phyloP scores from a whole-genome alignment of 495 filamentous ascomycete species.

The Trypethelium eluteriae region DNA sequence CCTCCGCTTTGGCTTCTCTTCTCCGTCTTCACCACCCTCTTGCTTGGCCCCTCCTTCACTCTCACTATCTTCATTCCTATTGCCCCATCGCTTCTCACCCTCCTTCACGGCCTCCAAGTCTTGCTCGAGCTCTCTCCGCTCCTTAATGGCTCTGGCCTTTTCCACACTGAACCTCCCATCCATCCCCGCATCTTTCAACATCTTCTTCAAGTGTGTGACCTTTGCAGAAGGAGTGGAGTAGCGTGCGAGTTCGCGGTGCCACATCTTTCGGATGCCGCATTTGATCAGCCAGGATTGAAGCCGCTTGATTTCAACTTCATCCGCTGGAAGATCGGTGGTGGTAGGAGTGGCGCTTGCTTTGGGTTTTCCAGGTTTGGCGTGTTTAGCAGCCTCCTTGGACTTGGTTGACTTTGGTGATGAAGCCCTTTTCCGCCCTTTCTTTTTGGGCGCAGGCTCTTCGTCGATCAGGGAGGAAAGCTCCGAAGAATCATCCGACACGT shows the following conservation, averaged over 20 bases:
- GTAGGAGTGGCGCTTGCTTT: slow-evolving; percentile 30
- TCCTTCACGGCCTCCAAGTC: slow-evolving; percentile 78
- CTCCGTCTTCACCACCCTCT: slow-evolving; percentile 38
- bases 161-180: slow-evolving; percentile 74
- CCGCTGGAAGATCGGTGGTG: slow-evolving; percentile 49
- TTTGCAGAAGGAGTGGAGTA: slow-evolving; percentile 70
- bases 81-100: slow-evolving; percentile 70
- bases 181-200: slow-evolving; percentile 80
- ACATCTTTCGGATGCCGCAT: slow-evolving; percentile 90
- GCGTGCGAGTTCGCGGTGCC: slow-evolving; percentile 71
- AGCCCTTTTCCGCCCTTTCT: slow-evolving; percentile 34
- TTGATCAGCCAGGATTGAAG: slow-evolving; percentile 81
- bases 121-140: slow-evolving; percentile 67
- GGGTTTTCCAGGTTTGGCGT: slow-evolving; percentile 21
- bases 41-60: slow-evolving; percentile 36
- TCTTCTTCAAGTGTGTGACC: slow-evolving; percentile 67
- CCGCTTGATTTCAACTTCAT: slow-evolving; percentile 79
- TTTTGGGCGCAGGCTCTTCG: slow-evolving; percentile 53
- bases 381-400: slow-evolving; percentile 14
- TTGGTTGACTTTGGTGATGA: slow-evolving; percentile 27
- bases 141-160: slow-evolving; percentile 78
- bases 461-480: slow-evolving; percentile 74
- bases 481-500: slow-evolving; percentile 47
- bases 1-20: slow-evolving; percentile 30
- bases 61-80: slow-evolving; percentile 39